Evolutionary conservation across 2,329 filamentous ascomycete species (phyloP).

Genomic region (Curvularia eragrostidis): DNA sequence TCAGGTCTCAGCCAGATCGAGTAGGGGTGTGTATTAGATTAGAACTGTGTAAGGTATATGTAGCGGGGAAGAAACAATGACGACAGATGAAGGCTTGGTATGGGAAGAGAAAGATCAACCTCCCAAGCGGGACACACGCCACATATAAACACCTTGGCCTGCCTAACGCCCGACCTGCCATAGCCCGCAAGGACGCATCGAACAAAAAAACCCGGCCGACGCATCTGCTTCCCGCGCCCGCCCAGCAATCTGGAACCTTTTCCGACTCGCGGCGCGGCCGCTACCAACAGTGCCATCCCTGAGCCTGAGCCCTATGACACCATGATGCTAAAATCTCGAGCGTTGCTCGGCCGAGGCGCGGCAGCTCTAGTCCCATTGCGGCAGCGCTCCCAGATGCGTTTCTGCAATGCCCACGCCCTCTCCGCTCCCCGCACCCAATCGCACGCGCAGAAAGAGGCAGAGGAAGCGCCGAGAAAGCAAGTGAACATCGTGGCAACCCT

Average conservation of each 20-base stretch:
- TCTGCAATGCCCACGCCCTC: neutral
- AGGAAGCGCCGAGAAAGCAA: neutral
- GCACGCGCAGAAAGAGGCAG: neutral
- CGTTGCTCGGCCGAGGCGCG: neutral
- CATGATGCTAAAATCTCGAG: constrained; percentile 1
- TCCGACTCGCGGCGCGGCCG: constrained; percentile 9
- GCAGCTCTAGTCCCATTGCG: neutral
- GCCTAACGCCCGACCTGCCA: neutral
- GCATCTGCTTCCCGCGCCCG: neutral
- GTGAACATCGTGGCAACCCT: neutral
- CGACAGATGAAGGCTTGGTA: constrained; percentile 4
- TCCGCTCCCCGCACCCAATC: neutral
- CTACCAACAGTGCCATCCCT: constrained; percentile 11
- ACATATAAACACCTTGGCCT: constrained; percentile 21
- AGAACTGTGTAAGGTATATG: neutral
- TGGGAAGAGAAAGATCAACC: neutral
- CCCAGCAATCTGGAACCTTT: constrained; percentile 13
- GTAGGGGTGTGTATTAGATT: neutral
- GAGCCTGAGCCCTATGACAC: constrained; percentile 1
- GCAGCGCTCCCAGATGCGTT: too few relatives aligned
- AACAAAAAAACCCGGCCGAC: constrained; percentile 14
- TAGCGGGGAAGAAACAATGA: constrained; percentile 1
- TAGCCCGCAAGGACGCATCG: neutral
- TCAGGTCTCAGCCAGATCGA: neutral
- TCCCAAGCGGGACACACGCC: constrained; percentile 13